Conservation (phyloP, 768 basidiomycete genomes). For the Mycena amicta region DNA sequence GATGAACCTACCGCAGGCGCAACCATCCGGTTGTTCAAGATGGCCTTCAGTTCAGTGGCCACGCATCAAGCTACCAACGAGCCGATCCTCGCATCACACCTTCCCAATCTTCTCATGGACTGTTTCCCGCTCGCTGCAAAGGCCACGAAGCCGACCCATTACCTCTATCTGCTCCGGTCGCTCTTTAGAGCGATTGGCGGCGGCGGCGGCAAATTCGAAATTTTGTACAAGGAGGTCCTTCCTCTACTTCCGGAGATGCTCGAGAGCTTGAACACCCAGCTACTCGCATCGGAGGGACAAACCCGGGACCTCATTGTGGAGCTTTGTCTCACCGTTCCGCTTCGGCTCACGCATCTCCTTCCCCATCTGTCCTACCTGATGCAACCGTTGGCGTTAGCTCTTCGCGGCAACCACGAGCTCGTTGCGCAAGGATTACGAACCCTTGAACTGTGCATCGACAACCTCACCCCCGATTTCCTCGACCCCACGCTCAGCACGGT, state of each 20-base stretch:
- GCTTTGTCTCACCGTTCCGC: conserved; percentile 93
- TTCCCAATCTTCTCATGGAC: conserved; percentile 92
- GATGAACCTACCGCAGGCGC: conserved; percentile 81
- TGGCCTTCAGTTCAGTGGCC: conserved; percentile 89
- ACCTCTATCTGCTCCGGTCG: conserved; percentile 88
- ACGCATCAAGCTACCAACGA: conserved; percentile 78
- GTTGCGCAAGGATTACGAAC: conserved; percentile 95
- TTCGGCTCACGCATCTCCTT: conserved; percentile 92
- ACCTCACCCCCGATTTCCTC: conserved; percentile 95
- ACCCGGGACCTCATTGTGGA: conserved; percentile 94
- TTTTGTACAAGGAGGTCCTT: conserved; percentile 93
- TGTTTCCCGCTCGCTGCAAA: conserved; percentile 94
- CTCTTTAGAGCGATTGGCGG: conserved; percentile 94
- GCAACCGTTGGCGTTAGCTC: conserved; percentile 91
- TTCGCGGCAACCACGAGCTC: conserved; percentile 85
- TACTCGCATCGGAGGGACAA: conserved; percentile 80
- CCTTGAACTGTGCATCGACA: conserved; percentile 98
- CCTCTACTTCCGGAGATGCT: conserved; percentile 97
- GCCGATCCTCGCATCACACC: conserved; percentile 88
- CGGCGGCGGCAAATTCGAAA: conserved; percentile 89
- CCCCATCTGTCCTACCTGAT: conserved; percentile 95
- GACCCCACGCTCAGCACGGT: conserved; percentile 95
- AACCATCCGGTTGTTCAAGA: conserved; percentile 91
- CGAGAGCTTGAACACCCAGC: conserved; percentile 89
- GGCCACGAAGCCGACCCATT: conserved; percentile 86